A percentile compares a stretch with the other conserved stretches of the same genome.
These are phyloP conservation scores for Zalaria sp. DNA, from an alignment of 2,329 filamentous ascomycete genomes.

Conservation along the genomic window DNA sequence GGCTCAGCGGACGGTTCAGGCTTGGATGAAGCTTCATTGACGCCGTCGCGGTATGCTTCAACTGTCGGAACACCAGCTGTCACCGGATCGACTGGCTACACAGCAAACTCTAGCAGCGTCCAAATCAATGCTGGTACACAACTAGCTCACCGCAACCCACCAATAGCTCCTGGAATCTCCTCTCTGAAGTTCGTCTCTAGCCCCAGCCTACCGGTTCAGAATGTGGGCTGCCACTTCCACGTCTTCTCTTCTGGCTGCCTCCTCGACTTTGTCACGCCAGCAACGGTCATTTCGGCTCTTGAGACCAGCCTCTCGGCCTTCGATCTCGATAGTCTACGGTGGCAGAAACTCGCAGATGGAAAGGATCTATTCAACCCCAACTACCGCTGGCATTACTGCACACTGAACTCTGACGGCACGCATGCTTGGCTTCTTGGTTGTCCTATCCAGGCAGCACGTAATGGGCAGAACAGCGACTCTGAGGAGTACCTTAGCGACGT, in stretches of 20 bases:
- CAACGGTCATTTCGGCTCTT: slow-evolving; percentile 68
- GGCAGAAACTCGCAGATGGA: slow-evolving; percentile 90
- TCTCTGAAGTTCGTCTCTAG: slow-evolving; percentile 82
- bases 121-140: slow-evolving; percentile 36
- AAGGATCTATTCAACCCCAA: slow-evolving; percentile 81
- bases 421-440: slow-evolving; percentile 96
- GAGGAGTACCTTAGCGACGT: slow-evolving; percentile 93
- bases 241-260: slow-evolving; percentile 86
- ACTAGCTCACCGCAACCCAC: slow-evolving; percentile 29
- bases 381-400: slow-evolving; percentile 98
- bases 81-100: slow-evolving; percentile 41
- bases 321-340: slow-evolving; percentile 73
- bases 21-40: slow-evolving; percentile 14
- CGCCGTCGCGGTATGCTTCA: slow-evolving; percentile 13
- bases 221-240: slow-evolving; percentile 88
- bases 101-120: slow-evolving; percentile 54
- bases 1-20: slow-evolving; percentile 15
- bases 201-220: slow-evolving; percentile 72
- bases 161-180: slow-evolving; percentile 70
- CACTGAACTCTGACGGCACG: slow-evolving; percentile 85
- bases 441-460: slow-evolving; percentile 54
- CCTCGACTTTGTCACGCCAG: slow-evolving; percentile 87
- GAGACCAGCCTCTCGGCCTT: slow-evolving; percentile 86
- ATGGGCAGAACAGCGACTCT: slow-evolving; percentile 54
- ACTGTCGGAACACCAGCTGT: slow-evolving; percentile 12